Evolutionary conservation across 805 yeast genomes (phyloP), one percentile per base, ranked within the genome.

Genomic region (Yarrowia phangngaensis): DNA sequence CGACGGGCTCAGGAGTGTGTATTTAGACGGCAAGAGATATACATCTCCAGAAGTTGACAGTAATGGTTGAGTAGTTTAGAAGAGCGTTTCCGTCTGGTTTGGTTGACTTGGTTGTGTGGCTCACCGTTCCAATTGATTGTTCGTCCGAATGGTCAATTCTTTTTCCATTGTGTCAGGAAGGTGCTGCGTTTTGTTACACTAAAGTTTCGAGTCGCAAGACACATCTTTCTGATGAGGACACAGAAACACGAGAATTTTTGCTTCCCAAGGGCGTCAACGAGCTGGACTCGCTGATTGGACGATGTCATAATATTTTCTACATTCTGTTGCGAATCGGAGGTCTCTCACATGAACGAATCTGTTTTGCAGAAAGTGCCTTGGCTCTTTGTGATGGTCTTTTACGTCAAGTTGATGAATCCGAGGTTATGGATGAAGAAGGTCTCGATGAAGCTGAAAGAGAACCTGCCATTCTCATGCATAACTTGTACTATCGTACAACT

Each of bases 181-280:
- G 48, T 19, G 48, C 48, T 4, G 48, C 48, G 11, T 41, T 41
- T 22, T 41, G 48, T 13, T 41, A 41, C 35, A 41, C 48, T n/a
- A 41, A 41, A 22, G 35, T 41, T 17, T 29, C 48, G 14, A 38
- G 45, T 9, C 26, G 27, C 12, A 38, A 38, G 45, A 38, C 45
- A 7, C 45, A 38, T 19, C 32, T 38, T 8, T 29, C 35, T 4
- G 34, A 29, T 16, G 48, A 41, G n/a, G 48, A 41, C n/a, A 29
- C 48, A 1, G 48, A 41, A 13, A 29, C 48, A 1, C 27, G 48
- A 1, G 48, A 41, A 12, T 41, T 41, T 15, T 29, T 41, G 16
- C 48, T 41, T 15, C 30, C 48, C 22, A 28, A 41, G 35, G 48
- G 48, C 29, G 48, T 41, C 35, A 41, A 41, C n/a, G 48, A 41